Conservation (phyloP, 2,329 filamentous ascomycete species). For the Phoma sp. region DNA sequence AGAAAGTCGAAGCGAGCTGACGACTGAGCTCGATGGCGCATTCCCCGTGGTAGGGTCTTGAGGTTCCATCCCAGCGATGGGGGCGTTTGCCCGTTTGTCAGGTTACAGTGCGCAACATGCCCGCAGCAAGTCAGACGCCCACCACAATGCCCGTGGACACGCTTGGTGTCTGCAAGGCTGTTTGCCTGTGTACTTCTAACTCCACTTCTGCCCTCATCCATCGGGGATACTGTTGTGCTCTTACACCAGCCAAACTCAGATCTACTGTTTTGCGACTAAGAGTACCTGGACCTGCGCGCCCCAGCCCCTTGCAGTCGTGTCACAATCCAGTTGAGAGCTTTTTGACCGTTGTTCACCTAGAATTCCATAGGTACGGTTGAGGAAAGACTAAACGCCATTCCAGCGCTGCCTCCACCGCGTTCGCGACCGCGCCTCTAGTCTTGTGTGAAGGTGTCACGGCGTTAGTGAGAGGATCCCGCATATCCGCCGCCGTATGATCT, state of each 20-base stretch:
- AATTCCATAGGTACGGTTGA: conserved; percentile 32
- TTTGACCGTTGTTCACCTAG: conserved; percentile 22
- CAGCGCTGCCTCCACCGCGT: conserved; percentile 42
- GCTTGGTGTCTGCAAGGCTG: conserved; percentile 35
- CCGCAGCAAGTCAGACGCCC: conserved; percentile 30
- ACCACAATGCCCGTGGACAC: conserved; percentile 22
- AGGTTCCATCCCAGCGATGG: conserved; percentile 38
- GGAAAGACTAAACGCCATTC: conserved; percentile 39
- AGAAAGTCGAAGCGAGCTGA: conserved; percentile 21
- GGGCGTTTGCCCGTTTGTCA: conserved; percentile 37
- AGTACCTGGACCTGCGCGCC: conserved; percentile 19
- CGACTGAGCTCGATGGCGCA: conserved; percentile 22
- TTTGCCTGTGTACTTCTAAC: conserved; percentile 22
- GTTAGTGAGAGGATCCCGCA: conserved; percentile 32
- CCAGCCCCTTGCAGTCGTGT: conserved; percentile 37
- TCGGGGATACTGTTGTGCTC: conserved; percentile 22
- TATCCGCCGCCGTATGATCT: conserved; percentile 29
- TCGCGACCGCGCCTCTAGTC: conserved; percentile 41
- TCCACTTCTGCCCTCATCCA: conserved; percentile 22
- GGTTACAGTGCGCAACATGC: conserved; percentile 40
- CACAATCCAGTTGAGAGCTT: conserved; percentile 35
- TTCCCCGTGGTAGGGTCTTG: conserved; percentile 34
- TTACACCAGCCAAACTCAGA: conserved; percentile 21
- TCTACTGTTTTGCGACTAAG: conserved; percentile 18
- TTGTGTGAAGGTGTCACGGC: conserved; percentile 36